Evolutionary conservation across 2,329 filamentous ascomycete species (phyloP).

Genomic region (Xylaria sp.): DNA sequence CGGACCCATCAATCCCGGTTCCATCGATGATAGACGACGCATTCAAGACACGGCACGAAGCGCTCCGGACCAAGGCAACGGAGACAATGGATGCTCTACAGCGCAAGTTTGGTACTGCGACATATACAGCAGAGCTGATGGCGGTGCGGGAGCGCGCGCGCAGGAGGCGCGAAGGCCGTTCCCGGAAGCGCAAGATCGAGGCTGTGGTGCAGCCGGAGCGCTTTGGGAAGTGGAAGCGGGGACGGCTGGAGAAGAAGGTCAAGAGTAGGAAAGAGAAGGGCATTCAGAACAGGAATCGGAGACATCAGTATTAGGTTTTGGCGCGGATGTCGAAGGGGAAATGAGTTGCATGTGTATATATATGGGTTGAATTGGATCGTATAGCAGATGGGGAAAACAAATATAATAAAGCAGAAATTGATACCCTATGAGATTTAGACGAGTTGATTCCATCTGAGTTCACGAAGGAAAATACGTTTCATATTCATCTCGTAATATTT

Average conservation of each 20-base stretch:
- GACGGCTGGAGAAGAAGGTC: conserved; percentile 86
- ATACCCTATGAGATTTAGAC: conserved; percentile 11
- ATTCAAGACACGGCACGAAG: conserved; percentile 76
- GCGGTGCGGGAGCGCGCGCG: conserved; percentile 79
- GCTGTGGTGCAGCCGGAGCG: conserved; percentile 84
- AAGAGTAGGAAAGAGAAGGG: conserved; percentile 83
- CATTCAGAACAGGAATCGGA: conserved; percentile 74
- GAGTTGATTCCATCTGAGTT: too few relatives aligned
- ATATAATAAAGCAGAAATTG: conserved; percentile 18
- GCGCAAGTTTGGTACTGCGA: conserved; percentile 82
- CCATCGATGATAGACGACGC: conserved; percentile 77
- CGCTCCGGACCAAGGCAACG: conserved; percentile 75
- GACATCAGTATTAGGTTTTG: conserved; percentile 73
- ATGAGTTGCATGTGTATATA: conserved; percentile 21
- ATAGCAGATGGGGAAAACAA: conserved; percentile 3
- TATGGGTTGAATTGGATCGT: background rate
- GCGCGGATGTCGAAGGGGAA: background rate
- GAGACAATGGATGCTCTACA: conserved; percentile 86
- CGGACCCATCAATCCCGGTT: conserved; percentile 78
- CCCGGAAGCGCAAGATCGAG: conserved; percentile 89
- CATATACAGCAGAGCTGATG: conserved; percentile 79
- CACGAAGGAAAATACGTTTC: too few relatives aligned
- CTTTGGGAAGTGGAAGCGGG: conserved; percentile 80
- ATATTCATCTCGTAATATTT: background rate
- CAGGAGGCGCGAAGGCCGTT: conserved; percentile 76